Percentiles rank a stretch among this genome's conserved stretches.
phyloP scores from a whole-genome alignment of 768 basidiomycete genomes.

The Rhodotorula kratochvilovae region DNA sequence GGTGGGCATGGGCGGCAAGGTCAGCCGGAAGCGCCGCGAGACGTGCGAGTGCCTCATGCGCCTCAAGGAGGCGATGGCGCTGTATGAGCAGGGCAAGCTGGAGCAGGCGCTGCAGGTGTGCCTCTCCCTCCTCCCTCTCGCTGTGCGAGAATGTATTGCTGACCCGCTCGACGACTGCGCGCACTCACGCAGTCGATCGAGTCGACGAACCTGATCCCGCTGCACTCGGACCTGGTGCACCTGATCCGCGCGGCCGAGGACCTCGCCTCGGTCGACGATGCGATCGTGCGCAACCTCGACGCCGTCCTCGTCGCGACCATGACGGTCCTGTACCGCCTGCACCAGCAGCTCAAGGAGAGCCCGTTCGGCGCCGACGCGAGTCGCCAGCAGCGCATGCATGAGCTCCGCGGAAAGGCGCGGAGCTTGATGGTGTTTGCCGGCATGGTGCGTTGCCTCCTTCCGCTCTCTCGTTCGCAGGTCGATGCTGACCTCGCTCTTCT shows the following conservation, averaged over 20 bases:
- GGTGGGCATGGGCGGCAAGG: conserved; percentile 57
- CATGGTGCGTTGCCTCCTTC: conserved; percentile 29
- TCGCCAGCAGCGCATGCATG: conserved; percentile 65
- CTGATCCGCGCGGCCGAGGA: conserved; percentile 82
- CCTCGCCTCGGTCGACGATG: conserved; percentile 77
- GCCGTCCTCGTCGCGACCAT: conserved; percentile 82
- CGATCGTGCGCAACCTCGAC: conserved; percentile 82
- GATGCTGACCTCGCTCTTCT: too few species aligned
- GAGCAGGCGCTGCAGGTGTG: conserved; percentile 79
- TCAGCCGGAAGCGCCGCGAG: conserved; percentile 62
- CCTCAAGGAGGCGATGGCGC: conserved; percentile 73
- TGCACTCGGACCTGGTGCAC: conserved; percentile 65
- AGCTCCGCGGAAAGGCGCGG: conserved; percentile 72
- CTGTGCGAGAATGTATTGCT: too few species aligned
- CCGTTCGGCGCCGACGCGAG: conserved; percentile 63
- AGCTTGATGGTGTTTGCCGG: conserved; percentile 78
- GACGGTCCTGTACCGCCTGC: conserved; percentile 79
- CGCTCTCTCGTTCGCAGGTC: background rate
- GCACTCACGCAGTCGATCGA: conserved; percentile 70
- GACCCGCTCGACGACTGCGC: too few species aligned
- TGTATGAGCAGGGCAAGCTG: conserved; percentile 64
- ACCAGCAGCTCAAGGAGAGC: conserved; percentile 69
- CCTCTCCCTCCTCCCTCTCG: conserved; percentile 7
- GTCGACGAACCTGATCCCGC: conserved; percentile 73
- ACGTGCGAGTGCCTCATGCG: conserved; percentile 59